Conservation (phyloP, 129 eudicot species). For the Flaveria brownii region DNA sequence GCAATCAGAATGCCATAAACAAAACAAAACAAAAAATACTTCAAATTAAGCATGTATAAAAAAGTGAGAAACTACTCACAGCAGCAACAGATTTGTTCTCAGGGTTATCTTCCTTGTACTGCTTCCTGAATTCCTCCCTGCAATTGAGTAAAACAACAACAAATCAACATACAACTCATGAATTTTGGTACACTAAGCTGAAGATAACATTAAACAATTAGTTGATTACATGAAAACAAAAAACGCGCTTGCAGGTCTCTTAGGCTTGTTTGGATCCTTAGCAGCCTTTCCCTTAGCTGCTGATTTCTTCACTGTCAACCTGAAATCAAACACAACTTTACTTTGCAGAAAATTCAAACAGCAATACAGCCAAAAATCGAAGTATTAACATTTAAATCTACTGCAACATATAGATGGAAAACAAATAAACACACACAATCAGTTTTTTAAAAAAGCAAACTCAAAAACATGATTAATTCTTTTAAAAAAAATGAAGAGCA, state of each 20-base stretch:
- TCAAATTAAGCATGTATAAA: background rate
- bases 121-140: constrained; percentile 76
- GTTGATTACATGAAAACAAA: constrained; percentile 69
- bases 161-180: background rate
- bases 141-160: background rate
- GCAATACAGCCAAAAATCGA: background rate
- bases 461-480: too few species aligned
- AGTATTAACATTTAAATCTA: background rate
- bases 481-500: background rate
- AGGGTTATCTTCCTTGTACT: constrained; percentile 70
- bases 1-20: background rate
- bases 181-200: background rate
- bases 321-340: constrained; percentile 8
- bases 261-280: constrained; percentile 95
- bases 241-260: constrained; percentile 90
- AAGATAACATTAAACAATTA: background rate
- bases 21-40: background rate
- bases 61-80: constrained; percentile 39
- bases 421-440: background rate
- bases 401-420: background rate
- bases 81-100: constrained; percentile 74
- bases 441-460: background rate
- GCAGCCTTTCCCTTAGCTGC: constrained; percentile 50
- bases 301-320: constrained; percentile 70
- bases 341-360: background rate